phyloP scores from a whole-genome alignment of 257 asterid species.

The Nicotiana sylvestris region DNA sequence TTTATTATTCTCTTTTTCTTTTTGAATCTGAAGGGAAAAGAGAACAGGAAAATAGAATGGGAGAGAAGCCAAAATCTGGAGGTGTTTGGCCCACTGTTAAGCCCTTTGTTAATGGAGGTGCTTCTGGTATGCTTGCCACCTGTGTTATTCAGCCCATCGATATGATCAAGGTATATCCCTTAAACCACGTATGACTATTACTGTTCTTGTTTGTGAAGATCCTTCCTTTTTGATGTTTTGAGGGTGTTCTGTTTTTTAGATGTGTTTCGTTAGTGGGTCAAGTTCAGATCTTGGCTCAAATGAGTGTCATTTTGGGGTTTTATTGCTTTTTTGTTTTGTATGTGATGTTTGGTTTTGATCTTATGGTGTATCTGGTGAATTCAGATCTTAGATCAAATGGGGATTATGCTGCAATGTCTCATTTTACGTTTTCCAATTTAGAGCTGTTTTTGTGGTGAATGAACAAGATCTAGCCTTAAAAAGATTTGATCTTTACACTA shows the following conservation, averaged over 20 bases:
- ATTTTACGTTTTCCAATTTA: background rate
- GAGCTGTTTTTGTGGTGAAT: background rate
- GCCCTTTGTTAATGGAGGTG: constrained; percentile 91
- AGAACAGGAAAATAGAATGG: constrained; percentile 17
- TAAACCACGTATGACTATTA: background rate
- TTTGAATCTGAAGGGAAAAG: constrained; percentile 39
- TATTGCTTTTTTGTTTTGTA: background rate
- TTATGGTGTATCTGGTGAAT: constrained; percentile 1
- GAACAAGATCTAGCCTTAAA: background rate
- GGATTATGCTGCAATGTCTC: background rate
- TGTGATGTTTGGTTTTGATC: background rate
- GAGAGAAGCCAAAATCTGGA: constrained; percentile 56
- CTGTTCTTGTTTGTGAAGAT: background rate
- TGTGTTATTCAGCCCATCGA: constrained; percentile 95
- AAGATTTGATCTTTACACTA: background rate
- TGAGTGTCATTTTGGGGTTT: background rate
- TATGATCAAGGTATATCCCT: constrained; percentile 72
- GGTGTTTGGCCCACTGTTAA: constrained; percentile 83
- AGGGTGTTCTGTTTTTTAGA: background rate
- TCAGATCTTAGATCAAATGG: constrained; percentile 33
- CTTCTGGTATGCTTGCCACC: constrained; percentile 96
- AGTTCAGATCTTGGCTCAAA: constrained; percentile 23
- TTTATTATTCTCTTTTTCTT: background rate
- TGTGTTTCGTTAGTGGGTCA: background rate
- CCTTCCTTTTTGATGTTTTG: background rate